Evolutionary conservation across 345 rosid genomes (phyloP).

Genomic region (Luvunga scandens): DNA sequence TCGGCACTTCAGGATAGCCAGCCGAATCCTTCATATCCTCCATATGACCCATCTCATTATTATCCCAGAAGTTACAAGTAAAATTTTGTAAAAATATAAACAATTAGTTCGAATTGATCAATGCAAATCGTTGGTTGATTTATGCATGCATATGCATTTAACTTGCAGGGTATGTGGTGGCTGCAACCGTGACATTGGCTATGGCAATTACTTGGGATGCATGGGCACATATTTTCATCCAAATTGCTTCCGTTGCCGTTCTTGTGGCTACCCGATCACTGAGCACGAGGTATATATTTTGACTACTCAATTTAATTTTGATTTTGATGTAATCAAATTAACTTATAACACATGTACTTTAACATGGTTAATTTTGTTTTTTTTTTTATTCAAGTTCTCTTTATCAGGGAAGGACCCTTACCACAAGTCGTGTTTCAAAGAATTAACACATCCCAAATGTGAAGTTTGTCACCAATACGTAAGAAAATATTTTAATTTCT

Average conservation of each 20-base stretch:
- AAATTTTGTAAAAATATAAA: not conserved
- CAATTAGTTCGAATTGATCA: not conserved
- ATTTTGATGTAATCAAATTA: not conserved
- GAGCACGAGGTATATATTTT: conserved; percentile 65
- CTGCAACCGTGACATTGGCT: conserved; percentile 62
- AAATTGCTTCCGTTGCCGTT: conserved; percentile 73
- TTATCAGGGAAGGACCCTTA: conserved; percentile 68
- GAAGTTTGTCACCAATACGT: conserved; percentile 94
- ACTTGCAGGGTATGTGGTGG: conserved; percentile 69
- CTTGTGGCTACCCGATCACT: conserved; percentile 68
- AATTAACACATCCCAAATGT: conserved; percentile 88
- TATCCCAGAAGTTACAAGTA: conserved; percentile 53
- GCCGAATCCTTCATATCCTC: conserved; percentile 47
- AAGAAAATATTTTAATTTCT: conserved; percentile 26
- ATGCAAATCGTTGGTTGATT: not conserved
- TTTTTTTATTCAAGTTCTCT: conserved; percentile 73
- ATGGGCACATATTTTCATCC: conserved; percentile 89
- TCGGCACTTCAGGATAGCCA: conserved; percentile 39
- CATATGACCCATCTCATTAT: conserved; percentile 45
- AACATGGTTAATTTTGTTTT: conserved; percentile 25
- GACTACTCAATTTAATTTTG: not conserved
- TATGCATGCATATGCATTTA: not conserved
- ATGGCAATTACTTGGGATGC: conserved; percentile 76
- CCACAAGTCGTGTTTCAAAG: conserved; percentile 91
- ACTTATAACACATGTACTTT: not conserved